Base-by-base conservation (phyloP, 805 yeast species). In the Zygoascus flipseniorum region DNA sequence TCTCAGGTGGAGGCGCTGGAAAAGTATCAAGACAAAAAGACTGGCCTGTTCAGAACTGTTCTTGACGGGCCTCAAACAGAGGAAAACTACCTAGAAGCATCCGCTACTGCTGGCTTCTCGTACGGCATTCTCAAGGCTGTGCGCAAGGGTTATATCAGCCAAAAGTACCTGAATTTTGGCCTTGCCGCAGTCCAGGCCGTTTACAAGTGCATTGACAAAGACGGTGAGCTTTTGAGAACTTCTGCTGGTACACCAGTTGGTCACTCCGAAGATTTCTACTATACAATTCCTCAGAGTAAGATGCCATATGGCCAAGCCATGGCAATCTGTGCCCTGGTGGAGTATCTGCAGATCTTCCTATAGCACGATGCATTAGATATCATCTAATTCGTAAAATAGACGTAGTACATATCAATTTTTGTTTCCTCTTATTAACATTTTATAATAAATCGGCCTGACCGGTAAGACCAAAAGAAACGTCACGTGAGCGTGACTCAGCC, bases 291-390 rank as follows among this genome's bases (percentile, higher is more conserved):
- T 26, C 60, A 69, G 47, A 69, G 71, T 2, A 56, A 62, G 8
- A 69, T 69, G 72, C 72, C 72, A 8, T 69, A 69, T 54, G 72
- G 72, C 1, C 72, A 68, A 54, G 72, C 72, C 9, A 67, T 69
- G 71, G 72, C 70, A 13, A 69, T 69, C 51, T 69, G 69, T 66
- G 70, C 70, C 8, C 53, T 69, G 18, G 67, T 65, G n/a, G 72
- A 69, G 13, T 28, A 31, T 6, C 20, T 47, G 9, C 35, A 47
- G 26, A 20, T 18, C 26, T 42, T 42, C 26, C 26, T 42, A n/a
- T 42, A 42, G 16, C 28, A 6, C 28, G 28, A 23, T 3, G 28
- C 28, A 23, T 23, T 6, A 23, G 28, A 23, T 6, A 23, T n/a
- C n/a, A n/a, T n/a, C n/a, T n/a, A n/a, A n/a, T n/a, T n/a, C n/a